Conservation (phyloP, 2,329 filamentous ascomycete species). For the Epichloe sylvatica region DNA sequence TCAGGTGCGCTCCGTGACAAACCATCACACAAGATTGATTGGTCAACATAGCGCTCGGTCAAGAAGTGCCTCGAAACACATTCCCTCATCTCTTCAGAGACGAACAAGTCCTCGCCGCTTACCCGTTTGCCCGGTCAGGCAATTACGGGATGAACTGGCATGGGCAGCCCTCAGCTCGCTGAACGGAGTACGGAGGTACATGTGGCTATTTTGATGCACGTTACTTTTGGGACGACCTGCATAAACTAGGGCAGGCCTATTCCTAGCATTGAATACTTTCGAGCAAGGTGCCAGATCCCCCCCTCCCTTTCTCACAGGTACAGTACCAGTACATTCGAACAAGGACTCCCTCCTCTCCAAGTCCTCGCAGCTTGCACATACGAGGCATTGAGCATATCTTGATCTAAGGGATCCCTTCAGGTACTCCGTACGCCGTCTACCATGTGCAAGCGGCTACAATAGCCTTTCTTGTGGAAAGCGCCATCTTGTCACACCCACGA, state of each 20-base stretch:
- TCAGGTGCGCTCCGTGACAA: slow-evolving; percentile 1
- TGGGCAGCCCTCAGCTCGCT: background rate
- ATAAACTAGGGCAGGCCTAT: background rate
- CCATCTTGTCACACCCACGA: slow-evolving; percentile 3
- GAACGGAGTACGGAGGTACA: background rate
- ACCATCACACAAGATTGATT: slow-evolving; percentile 3
- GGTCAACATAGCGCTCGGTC: slow-evolving; percentile 2
- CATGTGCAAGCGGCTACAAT: background rate
- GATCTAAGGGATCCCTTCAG: background rate
- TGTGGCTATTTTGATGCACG: background rate
- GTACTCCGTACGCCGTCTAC: background rate
- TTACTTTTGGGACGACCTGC: background rate
- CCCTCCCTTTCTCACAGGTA: background rate
- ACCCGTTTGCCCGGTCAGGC: background rate
- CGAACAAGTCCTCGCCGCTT: background rate
- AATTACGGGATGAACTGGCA: background rate
- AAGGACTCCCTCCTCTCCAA: no score
- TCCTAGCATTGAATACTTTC: background rate
- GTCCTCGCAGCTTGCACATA: background rate
- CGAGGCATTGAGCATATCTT: background rate
- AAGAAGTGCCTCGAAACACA: slow-evolving; percentile 1
- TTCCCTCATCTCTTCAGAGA: background rate
- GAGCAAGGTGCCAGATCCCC: background rate
- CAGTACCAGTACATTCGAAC: background rate
- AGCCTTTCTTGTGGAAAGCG: background rate